These are phyloP conservation scores for Fusarium devonianum DNA, from an alignment of 2,329 filamentous ascomycete genomes.

Conservation along the genomic window DNA sequence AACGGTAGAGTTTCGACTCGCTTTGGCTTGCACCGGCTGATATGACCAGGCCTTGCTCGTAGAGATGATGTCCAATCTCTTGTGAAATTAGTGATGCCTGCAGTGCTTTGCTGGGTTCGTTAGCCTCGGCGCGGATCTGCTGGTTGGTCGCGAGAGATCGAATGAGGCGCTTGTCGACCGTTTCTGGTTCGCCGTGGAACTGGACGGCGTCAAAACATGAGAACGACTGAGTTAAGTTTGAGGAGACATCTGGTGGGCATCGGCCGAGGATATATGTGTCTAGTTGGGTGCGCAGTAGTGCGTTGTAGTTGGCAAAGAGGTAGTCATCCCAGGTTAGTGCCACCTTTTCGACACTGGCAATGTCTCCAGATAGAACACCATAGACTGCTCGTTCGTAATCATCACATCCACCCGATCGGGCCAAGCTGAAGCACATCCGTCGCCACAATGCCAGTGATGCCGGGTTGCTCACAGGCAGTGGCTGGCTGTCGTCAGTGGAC, in stretches of 20 bases:
- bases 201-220: conserved; percentile 70
- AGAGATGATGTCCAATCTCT: conserved; percentile 64
- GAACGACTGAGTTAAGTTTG: conserved; percentile 65
- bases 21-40: conserved; percentile 37
- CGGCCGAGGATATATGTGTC: conserved; percentile 70
- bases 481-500: conserved; percentile 55
- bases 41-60: conserved; percentile 61
- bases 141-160: conserved; percentile 64
- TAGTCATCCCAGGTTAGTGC: conserved; percentile 85
- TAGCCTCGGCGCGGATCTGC: conserved; percentile 64
- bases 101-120: conserved; percentile 73
- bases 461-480: conserved; percentile 46
- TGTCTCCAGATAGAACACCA: conserved; percentile 86
- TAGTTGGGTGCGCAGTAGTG: conserved; percentile 81
- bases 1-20: conserved; percentile 41
- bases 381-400: conserved; percentile 90
- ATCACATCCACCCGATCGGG: conserved; percentile 73
- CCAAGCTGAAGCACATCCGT: conserved; percentile 76
- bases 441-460: conserved; percentile 72
- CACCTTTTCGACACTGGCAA: conserved; percentile 76
- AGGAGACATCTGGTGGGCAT: conserved; percentile 60
- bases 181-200: conserved; percentile 63
- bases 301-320: conserved; percentile 87
- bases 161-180: conserved; percentile 66
- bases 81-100: conserved; percentile 78